A percentile compares a stretch with the other conserved stretches of the same genome.
These are phyloP conservation scores for Parmelia sp. DNA, from an alignment of 495 filamentous ascomycete genomes.

Conservation along the genomic window DNA sequence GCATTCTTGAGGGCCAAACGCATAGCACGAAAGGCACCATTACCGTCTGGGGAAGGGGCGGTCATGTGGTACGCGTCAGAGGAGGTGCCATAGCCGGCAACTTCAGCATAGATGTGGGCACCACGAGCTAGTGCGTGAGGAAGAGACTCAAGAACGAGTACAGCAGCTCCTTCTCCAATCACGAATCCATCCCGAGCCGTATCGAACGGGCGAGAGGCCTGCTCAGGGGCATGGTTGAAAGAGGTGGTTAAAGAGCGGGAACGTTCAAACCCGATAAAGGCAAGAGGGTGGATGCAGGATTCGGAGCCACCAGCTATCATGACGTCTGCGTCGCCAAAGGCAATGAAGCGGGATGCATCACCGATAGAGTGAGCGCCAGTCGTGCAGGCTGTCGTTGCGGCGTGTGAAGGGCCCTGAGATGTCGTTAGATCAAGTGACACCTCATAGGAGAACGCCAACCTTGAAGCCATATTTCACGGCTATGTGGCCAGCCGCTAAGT, in stretches of 20 bases:
- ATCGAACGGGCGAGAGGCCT: constrained; percentile 84
- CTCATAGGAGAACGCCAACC: constrained; percentile 29
- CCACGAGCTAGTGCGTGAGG: constrained; percentile 77
- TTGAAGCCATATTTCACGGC: constrained; percentile 88
- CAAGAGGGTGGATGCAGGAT: constrained; percentile 91
- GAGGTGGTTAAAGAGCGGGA: constrained; percentile 76
- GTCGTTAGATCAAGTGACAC: not conserved
- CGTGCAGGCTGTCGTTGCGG: constrained; percentile 89
- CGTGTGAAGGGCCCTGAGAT: constrained; percentile 77
- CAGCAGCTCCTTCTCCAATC: constrained; percentile 84
- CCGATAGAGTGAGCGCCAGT: constrained; percentile 92
- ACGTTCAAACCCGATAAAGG: constrained; percentile 84
- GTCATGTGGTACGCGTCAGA: constrained; percentile 92
- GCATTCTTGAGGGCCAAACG: constrained; percentile 72
- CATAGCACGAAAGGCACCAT: constrained; percentile 80
- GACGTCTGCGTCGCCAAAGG: constrained; percentile 81
- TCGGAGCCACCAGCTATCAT: constrained; percentile 94
- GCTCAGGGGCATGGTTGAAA: constrained; percentile 67
- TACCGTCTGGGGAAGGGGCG: constrained; percentile 72
- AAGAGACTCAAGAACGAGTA: constrained; percentile 82
- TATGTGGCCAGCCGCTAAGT: constrained; percentile 88
- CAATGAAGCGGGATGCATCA: constrained; percentile 85
- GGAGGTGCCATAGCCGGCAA: constrained; percentile 81
- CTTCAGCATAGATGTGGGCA: constrained; percentile 80
- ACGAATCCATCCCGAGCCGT: constrained; percentile 78